These are phyloP conservation scores for Dictyostelium purpureum DNA, from an alignment of 78 protist species.

Conservation along the genomic window DNA sequence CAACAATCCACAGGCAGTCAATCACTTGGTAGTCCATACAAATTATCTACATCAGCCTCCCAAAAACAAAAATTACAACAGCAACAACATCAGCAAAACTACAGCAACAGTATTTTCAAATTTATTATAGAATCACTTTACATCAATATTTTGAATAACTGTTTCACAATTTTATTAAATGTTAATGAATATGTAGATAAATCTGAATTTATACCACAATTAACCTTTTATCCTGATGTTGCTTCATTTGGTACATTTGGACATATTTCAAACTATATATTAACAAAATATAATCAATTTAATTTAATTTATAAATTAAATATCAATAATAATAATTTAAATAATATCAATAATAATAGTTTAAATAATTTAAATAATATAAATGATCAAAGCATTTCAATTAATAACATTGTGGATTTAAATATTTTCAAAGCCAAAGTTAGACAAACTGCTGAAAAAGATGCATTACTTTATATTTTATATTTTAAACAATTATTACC, in stretches of 20 bases:
- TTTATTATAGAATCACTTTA: not conserved
- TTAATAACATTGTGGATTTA: not conserved
- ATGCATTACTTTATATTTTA: not conserved
- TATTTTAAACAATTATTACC: not conserved
- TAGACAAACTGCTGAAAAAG: constrained; percentile 3
- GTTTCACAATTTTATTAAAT: not conserved
- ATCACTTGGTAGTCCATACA: not conserved
- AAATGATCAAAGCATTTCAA: not conserved
- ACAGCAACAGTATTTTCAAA: not conserved
- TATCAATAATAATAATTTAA: not conserved
- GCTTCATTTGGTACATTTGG: constrained; percentile 6
- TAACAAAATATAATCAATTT: not conserved
- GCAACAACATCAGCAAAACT: not conserved
- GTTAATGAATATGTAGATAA: not conserved
- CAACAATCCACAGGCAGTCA: not conserved
- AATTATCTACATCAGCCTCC: not conserved
- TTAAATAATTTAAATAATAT: not conserved
- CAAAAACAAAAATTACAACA: not conserved
- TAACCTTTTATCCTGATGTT: not conserved
- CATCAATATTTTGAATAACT: not conserved
- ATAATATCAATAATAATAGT: not conserved
- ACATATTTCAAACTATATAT: not conserved
- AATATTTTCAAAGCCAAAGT: not conserved
- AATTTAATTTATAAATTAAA: not conserved
- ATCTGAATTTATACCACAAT: constrained; percentile 12